Base-by-base conservation (phyloP, 768 basidiomycete species). In the Termitomyces sp. region DNA sequence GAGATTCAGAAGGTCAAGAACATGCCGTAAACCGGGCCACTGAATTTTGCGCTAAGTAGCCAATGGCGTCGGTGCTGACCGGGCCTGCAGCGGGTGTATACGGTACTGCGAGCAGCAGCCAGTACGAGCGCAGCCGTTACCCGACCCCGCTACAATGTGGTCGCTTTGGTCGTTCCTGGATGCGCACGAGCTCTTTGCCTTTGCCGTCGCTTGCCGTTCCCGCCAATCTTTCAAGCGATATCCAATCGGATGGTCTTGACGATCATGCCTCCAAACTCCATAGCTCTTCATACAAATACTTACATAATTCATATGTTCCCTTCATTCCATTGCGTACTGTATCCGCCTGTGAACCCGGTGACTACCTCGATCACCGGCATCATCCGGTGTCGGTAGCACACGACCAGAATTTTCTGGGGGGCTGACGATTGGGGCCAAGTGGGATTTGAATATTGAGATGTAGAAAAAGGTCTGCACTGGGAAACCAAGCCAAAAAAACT, bases 351-450 rank as follows among this genome's bases (percentile, higher is more conserved):
- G n/a, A n/a, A n/a, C n/a, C n/a, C 55, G 40, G 55, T 42, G 39
- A 55, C 18, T 13, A 55, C 40, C 54, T 55, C 55, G 54, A 55
- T 55, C 55, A 33, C 55, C 55, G 40, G 42, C 40, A 12, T 54
- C 36, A 38, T 55, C 39, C 54, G 54, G 40, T 42, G 28, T 33
- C 40, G 32, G 39, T 16, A 42, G 54, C 54, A 55, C 54, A 55
- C 54, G 55, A 55, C 55, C 55, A 44, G 8, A 28, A 42, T 40
- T 55, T 40, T 39, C 40, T 40, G 22, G 38, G 36, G 15, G 46
- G 24, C 12, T 13, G 4, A 2, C 0, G 12, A 5, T 5, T 24
- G 2, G 35, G 4, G 35, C 13, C 24, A 9, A 20, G 46, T 24
- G 22, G 20, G 5, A 11, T 28, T 49, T 32, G 24, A 16, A 48